Base-by-base conservation (phyloP, 2,329 filamentous ascomycete genomes). In the Pleurostoma richardsiae region DNA sequence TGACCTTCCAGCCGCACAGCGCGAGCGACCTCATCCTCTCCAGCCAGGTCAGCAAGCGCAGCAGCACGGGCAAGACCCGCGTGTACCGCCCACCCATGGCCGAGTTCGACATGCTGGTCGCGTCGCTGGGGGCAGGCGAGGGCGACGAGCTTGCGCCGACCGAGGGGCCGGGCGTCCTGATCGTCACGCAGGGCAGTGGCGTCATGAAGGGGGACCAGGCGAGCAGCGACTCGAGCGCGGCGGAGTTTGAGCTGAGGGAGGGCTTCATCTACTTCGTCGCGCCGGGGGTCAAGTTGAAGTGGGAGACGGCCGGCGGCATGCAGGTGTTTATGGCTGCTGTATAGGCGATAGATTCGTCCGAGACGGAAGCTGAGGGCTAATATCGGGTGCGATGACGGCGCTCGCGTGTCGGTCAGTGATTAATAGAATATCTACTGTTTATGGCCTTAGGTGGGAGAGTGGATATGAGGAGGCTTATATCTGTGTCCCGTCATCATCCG, bases 41-140 rank as follows among this genome's bases (percentile, higher is more conserved):
- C 3, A 64, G 72, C 1, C 62, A 71, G 46, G 61, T 62, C 42
- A 80, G 74, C 47, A 63, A 70, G 0, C 72, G 76, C 50, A 76
- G 81, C 42, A 67, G 68, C 50, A 71, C 74, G 39, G 82, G 83
- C 0, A 82, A 78, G 62, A 86, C 84, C 2, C 70, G 74, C 43
- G 66, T 83, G 2, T 88, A 86, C 57, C 72, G 70, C 7, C 85
- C 86, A 4, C 83, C 84, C 0, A 74, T 88, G 63, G 82, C 78
- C 55, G 86, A 90, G 63, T 90, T 91, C 57, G 78, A 82, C 54
- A 79, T 90, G 67, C 65, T 89, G 8, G 71, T 75, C 42, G 82
- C 77, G 2, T 72, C 74, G 26, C 57, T 90, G n/a, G 62, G 59
- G 3, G 62, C 64, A 0, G 79, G 76, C 0, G 81, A 87, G 55